Evolutionary conservation across 768 basidiomycete genomes (phyloP), one percentile per base, ranked within the genome.

Genomic region (Suillus bovinus): DNA sequence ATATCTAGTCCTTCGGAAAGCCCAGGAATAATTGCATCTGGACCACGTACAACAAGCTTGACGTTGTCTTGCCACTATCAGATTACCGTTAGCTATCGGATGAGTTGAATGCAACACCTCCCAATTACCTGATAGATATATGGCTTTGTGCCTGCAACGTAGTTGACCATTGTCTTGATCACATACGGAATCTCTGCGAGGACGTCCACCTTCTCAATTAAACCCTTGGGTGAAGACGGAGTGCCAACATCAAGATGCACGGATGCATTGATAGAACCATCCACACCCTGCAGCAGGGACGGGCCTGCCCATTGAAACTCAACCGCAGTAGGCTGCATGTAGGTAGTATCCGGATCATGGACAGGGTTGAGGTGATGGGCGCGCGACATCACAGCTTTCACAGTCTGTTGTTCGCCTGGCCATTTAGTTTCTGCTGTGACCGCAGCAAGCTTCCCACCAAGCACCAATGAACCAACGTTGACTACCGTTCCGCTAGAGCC

Each of bases 161-260:
- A 96, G 70, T 89, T 93, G 67, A 99, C 88, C 64, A 94, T 89
- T 75, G 94, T 86, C 80, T 94, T 94, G 73, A 99, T 78, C 60
- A 96, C 87, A 63, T 89, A 88, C 13, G 97, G 97, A 66, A 97
- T 93, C 79, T 99, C 96, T 6, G 91, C 95, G 10, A 99, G 83
- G 3, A 99, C 87, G 70, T 99, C 95, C 31, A 99, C 93, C 76
- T 96, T 95, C 75, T 94, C 93, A 57, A 96, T 83, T 67, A 97
- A 78, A 1, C 93, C 94, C 42, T 85, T 86, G 16, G 87, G 86
- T n/a, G 77, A 72, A 60, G 78, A 74, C 31, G 84, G 76, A 56
- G 77, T 72, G 29, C 91, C 89, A 50, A 94, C 76, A 61, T 88
- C 84, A 38, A 83, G 77, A 24, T 78, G 67, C 41, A 91, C 64